These are phyloP conservation scores for Pachyrhizus erosus DNA, from an alignment of 306 rosid species.

Conservation along the genomic window DNA sequence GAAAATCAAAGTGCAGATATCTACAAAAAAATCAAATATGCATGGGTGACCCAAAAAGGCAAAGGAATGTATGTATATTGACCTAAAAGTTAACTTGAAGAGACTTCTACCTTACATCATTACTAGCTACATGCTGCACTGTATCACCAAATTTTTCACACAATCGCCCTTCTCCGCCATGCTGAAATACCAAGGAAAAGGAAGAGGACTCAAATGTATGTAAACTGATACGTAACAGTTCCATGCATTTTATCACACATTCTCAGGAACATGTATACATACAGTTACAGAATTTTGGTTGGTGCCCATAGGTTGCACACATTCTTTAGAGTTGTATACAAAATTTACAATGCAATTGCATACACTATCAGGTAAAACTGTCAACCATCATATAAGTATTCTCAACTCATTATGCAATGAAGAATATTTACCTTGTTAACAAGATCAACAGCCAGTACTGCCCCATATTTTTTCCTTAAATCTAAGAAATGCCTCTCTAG, in stretches of 20 bases:
- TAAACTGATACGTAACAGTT: conserved; percentile 23
- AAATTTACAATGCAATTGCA: conserved; percentile 31
- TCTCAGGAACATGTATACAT: background rate
- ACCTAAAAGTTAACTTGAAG: conserved; percentile 45
- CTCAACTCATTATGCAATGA: conserved; percentile 26
- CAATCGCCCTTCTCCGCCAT: conserved; percentile 95
- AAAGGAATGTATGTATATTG: conserved; percentile 11
- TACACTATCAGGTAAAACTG: conserved; percentile 21
- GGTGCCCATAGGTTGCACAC: conserved; percentile 17
- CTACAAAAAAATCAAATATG: conserved; percentile 51
- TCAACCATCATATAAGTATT: conserved; percentile 35
- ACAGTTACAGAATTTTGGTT: background rate
- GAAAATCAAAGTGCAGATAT: conserved; percentile 97
- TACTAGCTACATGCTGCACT: conserved; percentile 67
- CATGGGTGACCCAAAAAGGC: conserved; percentile 33
- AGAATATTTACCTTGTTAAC: conserved; percentile 73
- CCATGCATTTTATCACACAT: conserved; percentile 2
- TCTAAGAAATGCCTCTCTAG: conserved; percentile 91
- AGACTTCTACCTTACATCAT: conserved; percentile 85
- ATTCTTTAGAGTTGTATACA: conserved; percentile 33
- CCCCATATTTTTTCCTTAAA: conserved; percentile 92
- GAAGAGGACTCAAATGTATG: conserved; percentile 42
- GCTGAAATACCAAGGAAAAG: conserved; percentile 60
- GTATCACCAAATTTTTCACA: conserved; percentile 75
- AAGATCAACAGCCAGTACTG: conserved; percentile 90